These are phyloP conservation scores for Citrullus colocynthis DNA, from an alignment of 306 rosid species.

Conservation along the genomic window DNA sequence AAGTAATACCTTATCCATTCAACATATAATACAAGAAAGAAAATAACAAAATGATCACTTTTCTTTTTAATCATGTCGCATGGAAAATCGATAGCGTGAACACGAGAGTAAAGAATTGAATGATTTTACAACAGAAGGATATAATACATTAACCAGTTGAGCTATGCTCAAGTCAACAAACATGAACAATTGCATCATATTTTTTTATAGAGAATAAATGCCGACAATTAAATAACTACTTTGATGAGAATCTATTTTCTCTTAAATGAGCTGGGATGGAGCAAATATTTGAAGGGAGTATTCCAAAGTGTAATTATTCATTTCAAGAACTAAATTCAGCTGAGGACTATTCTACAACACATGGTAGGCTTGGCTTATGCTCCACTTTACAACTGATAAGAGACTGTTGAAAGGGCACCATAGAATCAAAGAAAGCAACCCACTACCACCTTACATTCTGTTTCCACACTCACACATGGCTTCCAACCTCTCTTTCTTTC, in stretches of 20 bases:
- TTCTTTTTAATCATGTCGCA: background rate
- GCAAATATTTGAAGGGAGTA: background rate
- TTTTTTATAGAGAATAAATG: background rate
- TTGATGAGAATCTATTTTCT: background rate
- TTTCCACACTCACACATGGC: background rate
- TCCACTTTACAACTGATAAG: background rate
- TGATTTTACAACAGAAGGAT: background rate
- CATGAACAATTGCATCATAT: background rate
- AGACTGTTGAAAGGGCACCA: background rate
- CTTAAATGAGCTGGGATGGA: background rate
- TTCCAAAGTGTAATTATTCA: background rate
- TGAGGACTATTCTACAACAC: background rate
- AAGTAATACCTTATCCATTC: background rate
- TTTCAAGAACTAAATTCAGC: background rate
- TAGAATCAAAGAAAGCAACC: background rate
- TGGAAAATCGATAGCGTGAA: background rate
- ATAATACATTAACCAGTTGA: background rate
- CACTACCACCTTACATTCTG: background rate
- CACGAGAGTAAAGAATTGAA: too few relatives aligned
- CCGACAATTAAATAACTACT: background rate
- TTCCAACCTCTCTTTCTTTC: background rate
- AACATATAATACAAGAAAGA: background rate
- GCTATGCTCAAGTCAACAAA: too few relatives aligned
- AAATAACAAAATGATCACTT: background rate
- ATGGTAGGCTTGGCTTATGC: background rate